Evolutionary conservation across 78 protist genomes (phyloP).

Genomic region (Dictyostelium brefeldianum): DNA sequence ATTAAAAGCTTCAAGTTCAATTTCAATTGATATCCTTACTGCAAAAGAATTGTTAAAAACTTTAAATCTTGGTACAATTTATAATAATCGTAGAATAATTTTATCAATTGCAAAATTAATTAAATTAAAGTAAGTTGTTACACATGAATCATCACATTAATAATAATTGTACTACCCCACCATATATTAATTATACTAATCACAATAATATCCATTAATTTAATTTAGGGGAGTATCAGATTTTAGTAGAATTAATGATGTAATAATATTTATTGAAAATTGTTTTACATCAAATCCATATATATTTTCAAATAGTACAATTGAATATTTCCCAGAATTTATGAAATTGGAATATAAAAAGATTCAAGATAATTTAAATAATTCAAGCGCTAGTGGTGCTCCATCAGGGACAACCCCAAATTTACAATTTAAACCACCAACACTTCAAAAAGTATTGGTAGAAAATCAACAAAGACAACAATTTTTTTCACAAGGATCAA

Average conservation of each 20-base stretch:
- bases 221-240: neutral
- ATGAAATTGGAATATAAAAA: slow-evolving; percentile 10
- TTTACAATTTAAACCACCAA: neutral
- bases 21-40: neutral
- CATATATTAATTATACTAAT: too few relatives aligned
- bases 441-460: slow-evolving; percentile 13
- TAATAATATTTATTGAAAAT: slow-evolving; percentile 1
- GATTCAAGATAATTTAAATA: neutral
- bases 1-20: slow-evolving; percentile 9
- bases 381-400: too few relatives aligned
- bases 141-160: too few relatives aligned
- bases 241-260: neutral
- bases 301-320: neutral
- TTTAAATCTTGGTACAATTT: neutral
- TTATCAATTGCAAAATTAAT: slow-evolving; percentile 26
- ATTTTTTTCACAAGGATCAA: neutral
- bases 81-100: slow-evolving; percentile 14
- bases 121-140: slow-evolving; percentile 4
- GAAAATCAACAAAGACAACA: slow-evolving; percentile 14
- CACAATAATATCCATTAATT: neutral
- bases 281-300: neutral
- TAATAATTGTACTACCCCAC: neutral
- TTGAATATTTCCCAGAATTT: slow-evolving; percentile 40
- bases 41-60: slow-evolving; percentile 13
- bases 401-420: neutral